A percentile compares a stretch with the other conserved stretches of the same genome.
Evolutionary conservation across 192 early-diverging fungal genomes (phyloP).

Genomic region (Rhizoclosmatium globosum): DNA sequence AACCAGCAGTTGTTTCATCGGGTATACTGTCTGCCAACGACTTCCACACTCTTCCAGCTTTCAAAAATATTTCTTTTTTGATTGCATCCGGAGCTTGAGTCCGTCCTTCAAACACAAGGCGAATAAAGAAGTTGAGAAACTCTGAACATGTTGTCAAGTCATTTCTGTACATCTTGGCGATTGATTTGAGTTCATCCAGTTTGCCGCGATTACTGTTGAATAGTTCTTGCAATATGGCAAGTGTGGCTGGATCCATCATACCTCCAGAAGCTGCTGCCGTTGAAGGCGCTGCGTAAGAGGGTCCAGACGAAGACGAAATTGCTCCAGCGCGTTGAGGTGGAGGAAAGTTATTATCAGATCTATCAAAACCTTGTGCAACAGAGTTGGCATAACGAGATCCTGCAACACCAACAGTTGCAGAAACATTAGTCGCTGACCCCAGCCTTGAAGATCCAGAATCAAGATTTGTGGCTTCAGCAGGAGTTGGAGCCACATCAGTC

Average conservation of each 20-base stretch:
- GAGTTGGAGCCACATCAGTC: slow-evolving; percentile 28
- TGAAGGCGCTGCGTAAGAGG: not conserved
- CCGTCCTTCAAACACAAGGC: slow-evolving; percentile 32
- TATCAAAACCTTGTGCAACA: not conserved
- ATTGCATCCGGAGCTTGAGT: slow-evolving; percentile 16
- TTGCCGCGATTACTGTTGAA: slow-evolving; percentile 43
- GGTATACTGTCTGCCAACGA: slow-evolving; percentile 55
- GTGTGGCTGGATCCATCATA: slow-evolving; percentile 42
- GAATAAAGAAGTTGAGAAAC: slow-evolving; percentile 50
- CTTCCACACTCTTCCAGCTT: slow-evolving; percentile 54
- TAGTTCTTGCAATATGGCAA: slow-evolving; percentile 45
- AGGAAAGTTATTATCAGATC: slow-evolving; percentile 29
- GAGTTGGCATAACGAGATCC: slow-evolving; percentile 15
- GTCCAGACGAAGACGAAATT: not conserved
- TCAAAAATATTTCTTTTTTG: slow-evolving; percentile 41
- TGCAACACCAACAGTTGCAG: slow-evolving; percentile 18
- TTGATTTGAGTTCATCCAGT: slow-evolving; percentile 54
- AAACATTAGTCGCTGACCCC: not conserved
- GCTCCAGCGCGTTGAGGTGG: slow-evolving; percentile 32
- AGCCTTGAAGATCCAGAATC: not conserved
- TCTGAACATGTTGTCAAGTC: slow-evolving; percentile 35
- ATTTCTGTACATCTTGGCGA: slow-evolving; percentile 45
- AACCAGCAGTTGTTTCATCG: slow-evolving; percentile 23
- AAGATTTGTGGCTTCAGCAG: slow-evolving; percentile 16
- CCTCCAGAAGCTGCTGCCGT: not conserved